Base-by-base conservation (phyloP, 306 rosid genomes). In the Castanopsis chinensis region DNA sequence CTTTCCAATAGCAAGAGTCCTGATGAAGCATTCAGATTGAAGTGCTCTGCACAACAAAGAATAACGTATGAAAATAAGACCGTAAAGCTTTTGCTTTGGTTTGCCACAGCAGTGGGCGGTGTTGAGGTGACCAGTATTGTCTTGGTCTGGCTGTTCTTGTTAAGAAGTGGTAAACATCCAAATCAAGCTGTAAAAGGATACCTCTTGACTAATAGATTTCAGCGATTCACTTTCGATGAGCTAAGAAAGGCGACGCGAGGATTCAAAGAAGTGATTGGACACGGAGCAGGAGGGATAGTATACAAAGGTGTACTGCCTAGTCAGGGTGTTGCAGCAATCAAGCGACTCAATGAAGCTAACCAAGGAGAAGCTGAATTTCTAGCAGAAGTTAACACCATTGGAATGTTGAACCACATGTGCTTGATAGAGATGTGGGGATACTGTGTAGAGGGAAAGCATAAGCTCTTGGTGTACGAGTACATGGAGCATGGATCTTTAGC, bases 351-450 rank as follows among this genome's bases (percentile, higher is more conserved):
- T 7, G 81, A 37, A 14, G 83, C 83, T 15, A 71, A 18, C 35
- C 76, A 75, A 74, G 85, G 73, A 56, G 88, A 85, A 64, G 83
- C 79, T 2, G 88, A 85, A 30, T 85, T 85, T 70, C 86, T 85
- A 2, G 81, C 85, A 1, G 88, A 85, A 81, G 86, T 60, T 4
- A 81, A 75, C 56, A 81, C 73, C 28, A 79, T 81, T 13, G 83
- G 86, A 55, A 78, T 52, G 73, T 72, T 82, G 21, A 81, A 85
- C 43, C 88, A 78, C 56, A 85, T 78, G 79, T 53, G 71, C 79
- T 75, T 85, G 69, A 85, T 82, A 63, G 83, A 81, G 17, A 78
- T 75, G 85, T 82, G 86, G 86, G 88, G 88, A 6, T 82, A 75
- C 5, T 85, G 86, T 25, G 74, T 43, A 5, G 85, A 85, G 63